Evolutionary conservation across 2,329 filamentous ascomycete genomes (phyloP), one percentile per base, ranked within the genome.

Genomic region (Biscogniauxia marginata): DNA sequence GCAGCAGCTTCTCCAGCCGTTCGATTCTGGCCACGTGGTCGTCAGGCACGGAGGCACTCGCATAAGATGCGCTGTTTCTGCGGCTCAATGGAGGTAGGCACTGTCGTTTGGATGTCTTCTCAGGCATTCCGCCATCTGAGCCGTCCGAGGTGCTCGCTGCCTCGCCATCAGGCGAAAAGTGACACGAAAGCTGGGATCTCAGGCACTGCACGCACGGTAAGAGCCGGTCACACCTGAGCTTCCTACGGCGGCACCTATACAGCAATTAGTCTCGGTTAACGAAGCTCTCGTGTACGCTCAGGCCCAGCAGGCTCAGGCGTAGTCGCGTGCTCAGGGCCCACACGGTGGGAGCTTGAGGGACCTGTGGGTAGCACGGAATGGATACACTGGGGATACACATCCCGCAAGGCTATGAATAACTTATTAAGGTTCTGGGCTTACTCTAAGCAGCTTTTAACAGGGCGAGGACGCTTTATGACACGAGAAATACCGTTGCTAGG

Each of bases 211-310:
- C 80, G 63, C 83, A 85, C 3, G 81, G 81, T 46, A 75, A 73
- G n/a, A 77, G 73, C 46, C 83, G 77, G 66, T 85, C 81, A 68
- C 83, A 85, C 67, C 83, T 85, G 63, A 83, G 76, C 66, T 83
- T 83, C 53, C 83, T 76, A 63, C 83, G 63, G 16, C 66, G 65
- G 57, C 66, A 68, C 56, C 61, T 63, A 58, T 8, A 84, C 62
- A 46, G 16, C 18, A 46, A 46, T 20, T 46, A 13, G 18, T 46
- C 7, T 19, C 18, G n/a, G 18, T 22, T 46, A 46, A 18, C 18
- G 9, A 39, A 16, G 30, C 13, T n/a, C n/a, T n/a, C n/a, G n/a
- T n/a, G n/a, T n/a, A n/a, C n/a, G n/a, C n/a, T n/a, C n/a, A n/a
- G n/a, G n/a, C n/a, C n/a, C n/a, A n/a, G 82, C 79, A 55, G 43